Conservation (phyloP, 768 basidiomycete genomes). For the Pisolithus orientalis region DNA sequence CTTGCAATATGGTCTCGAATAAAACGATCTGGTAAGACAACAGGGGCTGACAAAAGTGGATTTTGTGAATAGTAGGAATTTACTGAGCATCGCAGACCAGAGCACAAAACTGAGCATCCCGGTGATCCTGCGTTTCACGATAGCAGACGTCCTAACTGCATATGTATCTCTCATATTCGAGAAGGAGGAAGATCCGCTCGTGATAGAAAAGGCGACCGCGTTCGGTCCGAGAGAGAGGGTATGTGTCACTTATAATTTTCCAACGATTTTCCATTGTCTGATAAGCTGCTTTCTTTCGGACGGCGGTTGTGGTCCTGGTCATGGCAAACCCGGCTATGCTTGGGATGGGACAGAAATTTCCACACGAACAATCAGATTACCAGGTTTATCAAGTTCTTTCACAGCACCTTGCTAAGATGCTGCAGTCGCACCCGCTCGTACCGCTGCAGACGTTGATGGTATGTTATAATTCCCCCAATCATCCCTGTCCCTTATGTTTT, state of each 20-base stretch:
- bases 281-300: background rate
- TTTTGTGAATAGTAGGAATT: background rate
- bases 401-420: conserved; percentile 57
- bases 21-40: background rate
- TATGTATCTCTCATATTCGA: conserved; percentile 49
- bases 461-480: conserved; percentile 6
- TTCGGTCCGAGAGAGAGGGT: conserved; percentile 75
- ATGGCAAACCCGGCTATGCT: background rate
- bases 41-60: background rate
- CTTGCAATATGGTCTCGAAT: conserved; percentile 53
- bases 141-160: conserved; percentile 60
- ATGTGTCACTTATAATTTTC: background rate
- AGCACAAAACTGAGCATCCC: conserved; percentile 15
- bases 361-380: conserved; percentile 66
- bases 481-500: conserved; percentile 3
- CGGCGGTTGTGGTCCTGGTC: background rate
- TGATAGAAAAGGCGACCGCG: conserved; percentile 58
- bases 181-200: conserved; percentile 30
- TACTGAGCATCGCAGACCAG: background rate
- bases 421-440: conserved; percentile 48
- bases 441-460: conserved; percentile 52
- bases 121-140: conserved; percentile 49
- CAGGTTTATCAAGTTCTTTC: conserved; percentile 58
- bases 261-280: conserved; percentile 2
- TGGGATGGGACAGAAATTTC: conserved; percentile 42